These are phyloP conservation scores for Cardamine resedifolia DNA, from an alignment of 345 rosid species.

Conservation along the genomic window DNA sequence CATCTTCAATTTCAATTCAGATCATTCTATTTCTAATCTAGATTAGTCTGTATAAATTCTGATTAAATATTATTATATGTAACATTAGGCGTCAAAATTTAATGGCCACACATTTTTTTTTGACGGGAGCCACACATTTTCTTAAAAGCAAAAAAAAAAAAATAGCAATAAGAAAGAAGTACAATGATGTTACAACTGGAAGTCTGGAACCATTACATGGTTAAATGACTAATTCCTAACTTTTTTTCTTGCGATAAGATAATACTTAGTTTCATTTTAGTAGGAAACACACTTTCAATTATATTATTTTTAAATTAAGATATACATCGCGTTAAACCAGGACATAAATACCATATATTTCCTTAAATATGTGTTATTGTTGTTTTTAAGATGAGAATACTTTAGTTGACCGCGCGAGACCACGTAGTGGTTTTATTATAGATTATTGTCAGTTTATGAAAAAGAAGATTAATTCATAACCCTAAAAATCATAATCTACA, in stretches of 20 bases:
- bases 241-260: background rate
- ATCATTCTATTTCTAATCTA: background rate
- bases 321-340: background rate
- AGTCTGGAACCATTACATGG: constrained; percentile 12
- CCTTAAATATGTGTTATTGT: background rate
- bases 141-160: background rate
- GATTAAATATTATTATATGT: background rate
- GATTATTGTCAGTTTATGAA: background rate
- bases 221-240: constrained; percentile 27
- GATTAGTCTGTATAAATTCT: background rate
- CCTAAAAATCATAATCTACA: constrained; percentile 11
- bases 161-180: background rate
- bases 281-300: background rate
- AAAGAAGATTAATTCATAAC: constrained; percentile 6
- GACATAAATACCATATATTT: background rate
- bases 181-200: constrained; percentile 7
- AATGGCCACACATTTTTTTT: background rate
- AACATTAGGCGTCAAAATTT: constrained; percentile 20
- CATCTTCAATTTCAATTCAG: background rate
- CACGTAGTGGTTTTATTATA: background rate
- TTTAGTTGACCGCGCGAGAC: constrained; percentile 16
- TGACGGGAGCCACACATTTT: no score
- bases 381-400: constrained; percentile 9
- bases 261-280: background rate
- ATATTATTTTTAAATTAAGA: background rate